phyloP scores from a whole-genome alignment of 108 stramenopile species.

The Fistulifera solaris region DNA sequence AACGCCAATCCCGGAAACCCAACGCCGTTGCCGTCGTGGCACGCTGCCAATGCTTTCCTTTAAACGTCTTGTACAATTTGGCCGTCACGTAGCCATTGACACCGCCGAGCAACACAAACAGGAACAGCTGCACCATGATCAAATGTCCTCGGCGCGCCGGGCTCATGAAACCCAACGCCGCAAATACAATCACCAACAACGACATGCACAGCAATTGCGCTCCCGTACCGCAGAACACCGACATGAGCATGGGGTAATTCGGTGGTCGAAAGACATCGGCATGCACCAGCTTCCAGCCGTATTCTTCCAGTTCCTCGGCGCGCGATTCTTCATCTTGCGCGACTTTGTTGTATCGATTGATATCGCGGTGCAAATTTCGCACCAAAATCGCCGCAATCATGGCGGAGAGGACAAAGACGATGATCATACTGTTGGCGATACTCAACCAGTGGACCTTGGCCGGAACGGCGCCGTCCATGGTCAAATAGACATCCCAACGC shows the following conservation, averaged over 20 bases:
- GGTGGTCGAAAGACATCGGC: constrained; percentile 97
- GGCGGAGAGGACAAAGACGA: constrained; percentile 87
- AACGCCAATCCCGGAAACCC: constrained; percentile 88
- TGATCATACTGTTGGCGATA: constrained; percentile 88
- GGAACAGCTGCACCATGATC: constrained; percentile 92
- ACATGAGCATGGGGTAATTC: constrained; percentile 70
- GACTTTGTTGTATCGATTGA: constrained; percentile 78
- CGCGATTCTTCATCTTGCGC: constrained; percentile 87
- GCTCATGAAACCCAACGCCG: constrained; percentile 89
- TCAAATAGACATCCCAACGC: constrained; percentile 97
- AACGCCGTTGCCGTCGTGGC: constrained; percentile 86
- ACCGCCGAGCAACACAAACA: constrained; percentile 92
- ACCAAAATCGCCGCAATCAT: constrained; percentile 94
- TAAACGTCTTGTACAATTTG: constrained; percentile 96
- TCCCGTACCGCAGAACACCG: constrained; percentile 87
- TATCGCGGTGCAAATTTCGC: constrained; percentile 82
- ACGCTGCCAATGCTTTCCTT: constrained; percentile 90
- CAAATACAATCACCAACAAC: constrained; percentile 85
- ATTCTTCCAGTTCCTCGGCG: constrained; percentile 93
- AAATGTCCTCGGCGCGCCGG: constrained; percentile 95
- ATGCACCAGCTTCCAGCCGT: constrained; percentile 98
- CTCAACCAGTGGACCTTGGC: constrained; percentile 91
- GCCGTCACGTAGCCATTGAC: constrained; percentile 91
- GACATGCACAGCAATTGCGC: constrained; percentile 84
- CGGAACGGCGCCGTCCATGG: constrained; percentile 89